Conservation (phyloP, 2,329 filamentous ascomycete genomes). For the Aspergillus vadensis region DNA sequence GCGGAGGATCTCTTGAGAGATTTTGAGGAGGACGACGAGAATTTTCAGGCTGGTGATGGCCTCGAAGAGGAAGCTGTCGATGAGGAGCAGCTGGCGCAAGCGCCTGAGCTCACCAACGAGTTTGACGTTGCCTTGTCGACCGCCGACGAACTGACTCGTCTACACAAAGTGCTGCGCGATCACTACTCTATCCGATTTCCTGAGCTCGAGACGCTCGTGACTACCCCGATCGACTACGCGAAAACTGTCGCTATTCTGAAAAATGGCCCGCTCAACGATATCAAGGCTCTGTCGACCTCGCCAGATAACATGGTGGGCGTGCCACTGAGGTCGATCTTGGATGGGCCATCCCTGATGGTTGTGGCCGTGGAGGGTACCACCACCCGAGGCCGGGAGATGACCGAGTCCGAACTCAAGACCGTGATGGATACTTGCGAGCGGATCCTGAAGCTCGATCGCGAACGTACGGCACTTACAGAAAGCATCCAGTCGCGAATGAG, state of each 20-base stretch:
- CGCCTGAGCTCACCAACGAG: slow-evolving; percentile 72
- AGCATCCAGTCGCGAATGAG: slow-evolving; percentile 98
- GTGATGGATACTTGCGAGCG: slow-evolving; percentile 82
- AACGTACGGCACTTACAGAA: slow-evolving; percentile 82
- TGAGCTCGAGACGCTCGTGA: slow-evolving; percentile 85
- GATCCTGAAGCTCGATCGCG: slow-evolving; percentile 81
- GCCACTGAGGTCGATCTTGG: slow-evolving; percentile 76
- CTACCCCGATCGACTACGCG: slow-evolving; percentile 90
- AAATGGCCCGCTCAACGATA: slow-evolving; percentile 87
- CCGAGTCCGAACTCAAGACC: slow-evolving; percentile 70
- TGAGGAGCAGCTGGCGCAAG: slow-evolving; percentile 56
- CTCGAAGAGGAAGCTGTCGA: slow-evolving; percentile 60
- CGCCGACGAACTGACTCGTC: slow-evolving; percentile 85
- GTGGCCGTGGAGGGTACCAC: slow-evolving; percentile 93
- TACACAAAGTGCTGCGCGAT: slow-evolving; percentile 95
- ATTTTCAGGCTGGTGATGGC: slow-evolving; percentile 69
- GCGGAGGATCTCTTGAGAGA: slow-evolving; percentile 92
- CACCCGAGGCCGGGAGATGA: slow-evolving; percentile 77
- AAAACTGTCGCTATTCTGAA: slow-evolving; percentile 92
- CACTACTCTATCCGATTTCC: slow-evolving; percentile 94
- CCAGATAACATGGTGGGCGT: slow-evolving; percentile 76
- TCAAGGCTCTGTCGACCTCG: slow-evolving; percentile 75
- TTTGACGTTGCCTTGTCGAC: slow-evolving; percentile 91
- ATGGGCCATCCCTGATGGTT: slow-evolving; percentile 90
- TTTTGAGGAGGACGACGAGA: slow-evolving; percentile 73